A percentile compares a stretch with the other conserved stretches of the same genome.
Evolutionary conservation across 2,329 filamentous ascomycete species (phyloP).

Genomic region (Ophiostoma ips): DNA sequence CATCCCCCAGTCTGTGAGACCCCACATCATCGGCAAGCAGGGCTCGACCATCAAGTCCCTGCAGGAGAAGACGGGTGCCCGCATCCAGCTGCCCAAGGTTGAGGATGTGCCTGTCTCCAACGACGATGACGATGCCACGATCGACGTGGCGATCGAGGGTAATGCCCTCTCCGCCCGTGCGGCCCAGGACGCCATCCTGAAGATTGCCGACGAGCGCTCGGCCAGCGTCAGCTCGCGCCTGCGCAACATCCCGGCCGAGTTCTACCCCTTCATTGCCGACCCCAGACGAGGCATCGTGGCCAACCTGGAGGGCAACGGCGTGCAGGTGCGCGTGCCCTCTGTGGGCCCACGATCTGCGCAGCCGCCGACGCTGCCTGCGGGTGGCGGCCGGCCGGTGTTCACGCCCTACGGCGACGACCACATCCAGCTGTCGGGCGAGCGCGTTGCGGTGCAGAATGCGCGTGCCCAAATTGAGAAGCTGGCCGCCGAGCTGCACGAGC

Average conservation of each 20-base stretch:
- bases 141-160: conserved; percentile 81
- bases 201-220: conserved; percentile 75
- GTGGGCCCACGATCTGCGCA: conserved; percentile 64
- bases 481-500: conserved; percentile 59
- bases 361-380: conserved; percentile 45
- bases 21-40: conserved; percentile 85
- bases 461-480: conserved; percentile 69
- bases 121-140: conserved; percentile 68
- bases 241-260: conserved; percentile 74
- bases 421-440: conserved; percentile 79
- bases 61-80: conserved; percentile 77
- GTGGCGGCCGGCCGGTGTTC: conserved; percentile 57
- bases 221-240: conserved; percentile 71
- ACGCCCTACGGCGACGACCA: conserved; percentile 51
- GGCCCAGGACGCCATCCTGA: conserved; percentile 70
- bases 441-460: conserved; percentile 64
- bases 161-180: conserved; percentile 78
- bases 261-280: conserved; percentile 89
- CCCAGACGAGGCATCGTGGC: conserved; percentile 54
- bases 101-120: conserved; percentile 49
- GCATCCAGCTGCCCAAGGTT: conserved; percentile 75
- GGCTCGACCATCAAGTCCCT: conserved; percentile 83
- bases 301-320: conserved; percentile 58
- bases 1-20: conserved; percentile 69
- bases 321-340: conserved; percentile 71